Evolutionary conservation across 2,329 filamentous ascomycete genomes (phyloP).

Genomic region (Orbilia oligospora): DNA sequence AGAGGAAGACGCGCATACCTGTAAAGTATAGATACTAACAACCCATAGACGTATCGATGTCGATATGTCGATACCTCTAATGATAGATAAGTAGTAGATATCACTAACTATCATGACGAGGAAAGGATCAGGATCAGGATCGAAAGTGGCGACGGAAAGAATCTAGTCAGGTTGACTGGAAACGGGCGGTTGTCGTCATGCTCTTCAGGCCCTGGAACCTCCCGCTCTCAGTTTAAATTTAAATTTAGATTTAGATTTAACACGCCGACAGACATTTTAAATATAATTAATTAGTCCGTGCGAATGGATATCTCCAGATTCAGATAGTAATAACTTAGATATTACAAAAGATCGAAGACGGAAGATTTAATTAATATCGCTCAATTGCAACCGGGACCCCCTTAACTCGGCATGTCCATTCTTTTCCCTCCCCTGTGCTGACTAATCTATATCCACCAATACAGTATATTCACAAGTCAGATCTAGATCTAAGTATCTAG

Average conservation of each 20-base stretch:
- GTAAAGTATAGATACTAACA: neutral
- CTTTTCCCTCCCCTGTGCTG: neutral
- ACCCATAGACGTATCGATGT: neutral
- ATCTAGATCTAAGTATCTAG: no score
- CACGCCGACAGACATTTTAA: neutral
- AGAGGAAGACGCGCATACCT: neutral
- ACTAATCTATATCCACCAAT: neutral
- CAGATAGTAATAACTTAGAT: neutral
- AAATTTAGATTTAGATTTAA: neutral
- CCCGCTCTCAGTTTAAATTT: conserved; percentile 22
- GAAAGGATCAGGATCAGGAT: neutral
- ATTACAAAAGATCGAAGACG: neutral
- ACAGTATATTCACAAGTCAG: no score
- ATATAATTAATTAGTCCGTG: neutral
- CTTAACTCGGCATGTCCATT: neutral
- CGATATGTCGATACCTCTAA: neutral
- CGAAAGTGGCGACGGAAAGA: conserved; percentile 30
- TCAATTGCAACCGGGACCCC: conserved; percentile 11
- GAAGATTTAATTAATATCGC: conserved; percentile 18
- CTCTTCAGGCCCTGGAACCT: conserved; percentile 11
- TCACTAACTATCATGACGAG: no score
- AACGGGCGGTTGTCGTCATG: conserved; percentile 33
- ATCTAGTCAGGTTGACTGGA: neutral
- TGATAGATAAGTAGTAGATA: no score
- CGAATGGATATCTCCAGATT: neutral